Evolutionary conservation across 1,284 basidiomycete genomes (phyloP).

Genomic region (Trichosporon faecale): DNA sequence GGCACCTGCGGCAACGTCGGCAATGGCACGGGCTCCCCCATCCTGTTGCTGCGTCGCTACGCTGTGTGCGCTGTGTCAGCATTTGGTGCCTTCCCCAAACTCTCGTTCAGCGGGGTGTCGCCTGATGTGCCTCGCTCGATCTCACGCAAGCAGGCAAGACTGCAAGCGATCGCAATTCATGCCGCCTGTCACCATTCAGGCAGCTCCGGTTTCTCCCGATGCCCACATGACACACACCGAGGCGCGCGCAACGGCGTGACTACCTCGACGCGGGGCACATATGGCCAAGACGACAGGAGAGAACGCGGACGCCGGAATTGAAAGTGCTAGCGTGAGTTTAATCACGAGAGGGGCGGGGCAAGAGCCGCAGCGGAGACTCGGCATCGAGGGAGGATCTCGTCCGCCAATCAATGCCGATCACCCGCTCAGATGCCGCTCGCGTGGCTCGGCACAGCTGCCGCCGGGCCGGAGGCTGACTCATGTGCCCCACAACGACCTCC

Average conservation of each 20-base stretch:
- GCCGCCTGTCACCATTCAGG: conserved; percentile 1
- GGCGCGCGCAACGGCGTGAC: background rate
- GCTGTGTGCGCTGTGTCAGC: background rate
- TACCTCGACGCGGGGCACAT: background rate
- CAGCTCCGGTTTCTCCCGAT: background rate
- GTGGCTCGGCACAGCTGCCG: background rate
- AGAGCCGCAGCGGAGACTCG: background rate
- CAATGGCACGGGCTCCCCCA: background rate
- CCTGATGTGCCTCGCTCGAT: conserved; percentile 2
- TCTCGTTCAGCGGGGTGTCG: background rate
- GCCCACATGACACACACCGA: conserved; percentile 1
- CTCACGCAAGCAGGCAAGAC: background rate
- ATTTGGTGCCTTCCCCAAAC: background rate
- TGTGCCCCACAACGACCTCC: background rate
- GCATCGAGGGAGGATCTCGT: background rate
- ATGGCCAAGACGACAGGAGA: background rate
- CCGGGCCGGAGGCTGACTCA: background rate
- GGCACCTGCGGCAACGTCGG: conserved; percentile 2
- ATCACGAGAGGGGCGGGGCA: background rate
- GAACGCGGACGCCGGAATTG: background rate
- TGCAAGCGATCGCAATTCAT: background rate
- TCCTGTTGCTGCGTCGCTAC: background rate
- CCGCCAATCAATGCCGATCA: background rate
- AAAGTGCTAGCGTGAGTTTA: background rate
- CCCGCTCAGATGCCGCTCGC: background rate